Conservation (phyloP, 805 yeast genomes). For the Sugiyamaella boreocaroliniensis region DNA sequence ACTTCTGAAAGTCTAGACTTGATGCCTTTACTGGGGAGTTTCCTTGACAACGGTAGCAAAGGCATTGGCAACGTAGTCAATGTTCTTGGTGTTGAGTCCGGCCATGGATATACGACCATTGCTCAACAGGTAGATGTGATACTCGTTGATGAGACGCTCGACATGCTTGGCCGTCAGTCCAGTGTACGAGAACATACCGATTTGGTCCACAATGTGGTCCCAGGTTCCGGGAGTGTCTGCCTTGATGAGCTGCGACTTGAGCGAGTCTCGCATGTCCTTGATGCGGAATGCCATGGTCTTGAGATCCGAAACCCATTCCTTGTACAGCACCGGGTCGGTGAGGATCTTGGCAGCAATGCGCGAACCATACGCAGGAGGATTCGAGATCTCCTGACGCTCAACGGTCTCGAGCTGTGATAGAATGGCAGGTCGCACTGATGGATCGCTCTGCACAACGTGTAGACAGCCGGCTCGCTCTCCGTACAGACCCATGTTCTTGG, state of each 20-base stretch:
- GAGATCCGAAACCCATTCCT: constrained; percentile 81
- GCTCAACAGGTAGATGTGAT: constrained; percentile 72
- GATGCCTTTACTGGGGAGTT: neutral
- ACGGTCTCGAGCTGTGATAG: constrained; percentile 68
- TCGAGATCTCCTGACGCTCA: constrained; percentile 80
- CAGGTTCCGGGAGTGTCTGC: constrained; percentile 83
- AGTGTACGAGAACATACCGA: constrained; percentile 96
- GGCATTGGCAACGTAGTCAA: constrained; percentile 70
- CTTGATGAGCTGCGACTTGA: constrained; percentile 52
- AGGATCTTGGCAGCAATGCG: constrained; percentile 76
- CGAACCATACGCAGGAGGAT: constrained; percentile 95
- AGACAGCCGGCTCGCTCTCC: constrained; percentile 97
- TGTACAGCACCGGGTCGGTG: constrained; percentile 54
- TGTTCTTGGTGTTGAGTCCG: constrained; percentile 76
- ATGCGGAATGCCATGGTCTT: constrained; percentile 84
- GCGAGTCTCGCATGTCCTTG: constrained; percentile 62
- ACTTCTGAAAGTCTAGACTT: neutral
- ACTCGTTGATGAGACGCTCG: constrained; percentile 63
- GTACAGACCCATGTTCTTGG: constrained; percentile 93
- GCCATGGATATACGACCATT: constrained; percentile 93
- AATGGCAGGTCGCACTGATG: constrained; percentile 48
- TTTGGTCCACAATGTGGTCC: constrained; percentile 85
- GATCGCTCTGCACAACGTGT: constrained; percentile 51
- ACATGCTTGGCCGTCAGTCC: constrained; percentile 78
- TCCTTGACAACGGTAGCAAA: constrained; percentile 58